phyloP scores from a whole-genome alignment of 768 basidiomycete genomes.

The Macrolepiota albuminosa region DNA sequence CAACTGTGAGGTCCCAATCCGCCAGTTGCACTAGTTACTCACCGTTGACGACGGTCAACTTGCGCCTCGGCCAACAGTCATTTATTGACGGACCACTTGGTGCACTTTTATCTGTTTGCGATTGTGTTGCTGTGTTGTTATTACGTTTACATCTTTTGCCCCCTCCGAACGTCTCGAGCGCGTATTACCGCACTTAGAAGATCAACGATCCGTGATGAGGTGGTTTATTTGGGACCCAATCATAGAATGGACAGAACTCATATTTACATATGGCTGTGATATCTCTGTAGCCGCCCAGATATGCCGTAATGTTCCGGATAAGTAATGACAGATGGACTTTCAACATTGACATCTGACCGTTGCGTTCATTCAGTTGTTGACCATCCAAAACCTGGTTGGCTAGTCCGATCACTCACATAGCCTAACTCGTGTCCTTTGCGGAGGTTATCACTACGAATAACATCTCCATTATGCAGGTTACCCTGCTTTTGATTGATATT shows the following conservation, averaged over 20 bases:
- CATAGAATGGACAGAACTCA: not conserved
- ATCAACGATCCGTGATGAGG: not conserved
- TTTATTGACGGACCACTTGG: not conserved
- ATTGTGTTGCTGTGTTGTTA: not conserved
- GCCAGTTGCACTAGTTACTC: too few species aligned
- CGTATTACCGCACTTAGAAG: not conserved
- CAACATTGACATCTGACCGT: not conserved
- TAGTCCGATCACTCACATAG: not conserved
- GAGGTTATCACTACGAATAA: not conserved
- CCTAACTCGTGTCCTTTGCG: not conserved
- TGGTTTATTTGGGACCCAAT: not conserved
- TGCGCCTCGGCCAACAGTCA: not conserved
- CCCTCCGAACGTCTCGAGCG: not conserved
- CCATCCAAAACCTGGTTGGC: not conserved
- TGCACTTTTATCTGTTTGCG: not conserved
- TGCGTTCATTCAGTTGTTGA: not conserved
- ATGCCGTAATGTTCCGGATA: not conserved
- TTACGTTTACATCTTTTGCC: not conserved
- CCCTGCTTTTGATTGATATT: not conserved
- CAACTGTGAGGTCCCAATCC: too few species aligned
- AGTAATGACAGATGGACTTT: not conserved
- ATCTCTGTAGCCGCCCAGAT: not conserved
- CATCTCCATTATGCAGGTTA: not conserved
- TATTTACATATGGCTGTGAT: not conserved
- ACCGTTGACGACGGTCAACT: not conserved